These are phyloP conservation scores for Blastocystis sp. DNA, from an alignment of 352 stramenopile species.

Conservation along the genomic window DNA sequence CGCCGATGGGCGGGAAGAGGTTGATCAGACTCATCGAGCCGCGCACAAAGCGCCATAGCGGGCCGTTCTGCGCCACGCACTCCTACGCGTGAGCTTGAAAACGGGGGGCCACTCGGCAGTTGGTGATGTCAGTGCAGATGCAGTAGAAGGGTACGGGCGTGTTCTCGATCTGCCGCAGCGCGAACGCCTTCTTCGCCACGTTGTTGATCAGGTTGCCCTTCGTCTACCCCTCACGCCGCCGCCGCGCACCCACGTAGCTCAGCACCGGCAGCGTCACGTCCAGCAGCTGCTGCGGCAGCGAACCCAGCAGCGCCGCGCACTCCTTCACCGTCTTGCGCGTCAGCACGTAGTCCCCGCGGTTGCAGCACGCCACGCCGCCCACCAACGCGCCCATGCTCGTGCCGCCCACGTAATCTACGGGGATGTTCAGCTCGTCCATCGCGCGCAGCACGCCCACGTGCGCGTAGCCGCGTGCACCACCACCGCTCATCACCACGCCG, in stretches of 20 bases:
- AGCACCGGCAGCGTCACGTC: conserved; percentile 48
- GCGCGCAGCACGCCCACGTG: conserved; percentile 88
- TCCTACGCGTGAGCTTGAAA: conserved; percentile 77
- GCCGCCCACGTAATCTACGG: conserved; percentile 87
- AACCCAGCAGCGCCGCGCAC: conserved; percentile 5
- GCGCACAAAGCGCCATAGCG: conserved; percentile 84
- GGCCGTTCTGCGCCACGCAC: conserved; percentile 81
- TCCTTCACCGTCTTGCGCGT: conserved; percentile 52
- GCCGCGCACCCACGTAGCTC: background rate
- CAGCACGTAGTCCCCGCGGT: conserved; percentile 39
- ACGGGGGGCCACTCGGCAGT: conserved; percentile 10
- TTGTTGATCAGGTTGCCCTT: conserved; percentile 62
- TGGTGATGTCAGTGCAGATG: conserved; percentile 84
- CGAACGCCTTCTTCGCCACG: conserved; percentile 65
- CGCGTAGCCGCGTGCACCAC: conserved; percentile 85
- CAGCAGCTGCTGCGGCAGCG: background rate
- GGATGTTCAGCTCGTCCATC: conserved; percentile 85
- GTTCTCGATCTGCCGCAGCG: conserved; percentile 75
- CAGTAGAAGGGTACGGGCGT: conserved; percentile 87
- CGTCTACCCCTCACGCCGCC: conserved; percentile 10
- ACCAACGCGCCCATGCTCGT: conserved; percentile 73
- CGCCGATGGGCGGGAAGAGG: conserved; percentile 72
- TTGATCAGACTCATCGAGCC: conserved; percentile 80
- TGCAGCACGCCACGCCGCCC: conserved; percentile 41
- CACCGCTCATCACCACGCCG: conserved; percentile 87